Base-by-base conservation (phyloP, 148 eudicot species). In the Drosera capensis region DNA sequence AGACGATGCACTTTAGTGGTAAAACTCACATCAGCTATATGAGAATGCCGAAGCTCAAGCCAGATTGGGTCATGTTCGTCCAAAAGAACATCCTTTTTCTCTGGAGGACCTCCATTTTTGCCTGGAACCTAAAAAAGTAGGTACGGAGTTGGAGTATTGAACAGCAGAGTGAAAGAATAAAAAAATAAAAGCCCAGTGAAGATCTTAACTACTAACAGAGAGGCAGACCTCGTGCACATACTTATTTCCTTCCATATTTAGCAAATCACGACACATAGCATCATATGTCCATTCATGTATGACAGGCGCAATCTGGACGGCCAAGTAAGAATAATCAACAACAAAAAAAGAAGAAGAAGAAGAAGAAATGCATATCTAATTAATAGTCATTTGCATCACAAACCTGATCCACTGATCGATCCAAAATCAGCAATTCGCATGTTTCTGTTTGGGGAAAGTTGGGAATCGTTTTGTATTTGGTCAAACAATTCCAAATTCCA, bases 281-380 rank as follows among this genome's bases (percentile, higher is more conserved):
- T 80, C 97, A 67, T 88, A 83, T 40, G 97, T 88, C 97, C 97
- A 88, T 64, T 88, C 97, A 62, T 88, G 97, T 60, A 88, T 88
- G 25, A 88, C 60, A 46, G 97, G 97, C 58, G 97, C 87, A 67
- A 88, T 80, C 97, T 88, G 55, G 52, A 64, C 54, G 0, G 34
- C 12, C 24, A 23, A 65, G 21, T 34, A 61, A 49, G 43, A 22
- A 45, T 36, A 54, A 31, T 49, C 43, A 59, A 28, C 40, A 49
- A 17, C 20, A 48, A 46, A 34, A 26, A 29, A 43, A 17, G 22
- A 22, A 34, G 8, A 51, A 15, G n/a, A n/a, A n/a, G n/a, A n/a
- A n/a, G n/a, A n/a, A n/a, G n/a, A n/a, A 37, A 16, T 36, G 48
- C 36, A 59, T 36, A 37, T n/a, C n/a, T n/a, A n/a, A n/a, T n/a